Evolutionary conservation across 768 basidiomycete genomes (phyloP).

Genomic region (Mycena metata): DNA sequence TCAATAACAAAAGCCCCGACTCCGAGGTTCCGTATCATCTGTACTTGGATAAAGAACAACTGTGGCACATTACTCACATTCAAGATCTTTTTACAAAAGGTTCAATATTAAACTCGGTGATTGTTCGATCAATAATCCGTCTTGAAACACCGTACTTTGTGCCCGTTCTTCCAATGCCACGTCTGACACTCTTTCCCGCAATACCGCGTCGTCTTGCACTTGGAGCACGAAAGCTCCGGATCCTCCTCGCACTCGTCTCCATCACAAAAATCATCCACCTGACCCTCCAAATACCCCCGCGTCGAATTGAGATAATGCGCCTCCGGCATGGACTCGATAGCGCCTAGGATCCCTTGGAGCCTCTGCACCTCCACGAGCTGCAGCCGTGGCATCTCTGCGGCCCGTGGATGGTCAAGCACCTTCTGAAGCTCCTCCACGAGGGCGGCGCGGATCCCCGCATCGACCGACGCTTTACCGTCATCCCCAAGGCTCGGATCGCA

Average conservation of each 20-base stretch:
- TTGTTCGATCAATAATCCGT: constrained; percentile 28
- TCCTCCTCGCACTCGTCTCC: constrained; percentile 29
- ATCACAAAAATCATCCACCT: no score
- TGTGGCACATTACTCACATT: constrained; percentile 17
- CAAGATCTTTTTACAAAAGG: constrained; percentile 13
- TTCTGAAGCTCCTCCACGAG: constrained; percentile 23
- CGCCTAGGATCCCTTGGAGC: constrained; percentile 13
- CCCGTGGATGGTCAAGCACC: background rate
- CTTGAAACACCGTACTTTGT: constrained; percentile 38
- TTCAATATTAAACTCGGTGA: constrained; percentile 4
- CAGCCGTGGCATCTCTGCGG: background rate
- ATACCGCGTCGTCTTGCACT: constrained; percentile 38
- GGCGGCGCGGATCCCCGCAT: constrained; percentile 26
- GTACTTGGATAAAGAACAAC: no score
- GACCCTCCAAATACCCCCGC: no score
- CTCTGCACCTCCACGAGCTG: constrained; percentile 29
- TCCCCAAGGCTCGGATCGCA: constrained; percentile 39
- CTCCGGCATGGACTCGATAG: constrained; percentile 25
- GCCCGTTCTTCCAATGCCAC: constrained; percentile 42
- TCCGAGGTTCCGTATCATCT: no score
- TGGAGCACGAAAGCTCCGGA: constrained; percentile 33
- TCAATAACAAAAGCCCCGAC: no score
- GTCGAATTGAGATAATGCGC: background rate
- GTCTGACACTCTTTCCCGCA: constrained; percentile 35
- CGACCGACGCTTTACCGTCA: constrained; percentile 40